These are phyloP conservation scores for Botrytis galanthina DNA, from an alignment of 2,329 filamentous ascomycete species.

Conservation along the genomic window DNA sequence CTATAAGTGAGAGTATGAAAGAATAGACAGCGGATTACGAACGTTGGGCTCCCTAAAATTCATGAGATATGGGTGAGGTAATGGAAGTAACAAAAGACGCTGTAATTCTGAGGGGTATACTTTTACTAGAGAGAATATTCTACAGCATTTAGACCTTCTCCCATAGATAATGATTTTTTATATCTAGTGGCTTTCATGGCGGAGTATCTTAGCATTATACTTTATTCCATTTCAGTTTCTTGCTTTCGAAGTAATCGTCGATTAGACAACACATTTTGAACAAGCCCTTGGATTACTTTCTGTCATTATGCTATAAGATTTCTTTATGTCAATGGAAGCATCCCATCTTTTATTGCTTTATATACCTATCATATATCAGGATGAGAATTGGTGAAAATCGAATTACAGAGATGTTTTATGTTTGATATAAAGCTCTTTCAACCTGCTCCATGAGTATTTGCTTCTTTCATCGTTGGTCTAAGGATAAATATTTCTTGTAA, in stretches of 20 bases:
- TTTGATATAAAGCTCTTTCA: background rate
- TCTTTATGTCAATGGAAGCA: background rate
- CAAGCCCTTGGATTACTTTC: background rate
- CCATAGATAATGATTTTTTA: rapidly evolving
- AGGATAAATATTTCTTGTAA: background rate
- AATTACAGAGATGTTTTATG: background rate
- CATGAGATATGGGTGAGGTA: background rate
- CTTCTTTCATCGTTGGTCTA: background rate
- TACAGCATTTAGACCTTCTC: background rate
- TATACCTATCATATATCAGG: background rate
- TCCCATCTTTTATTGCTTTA: rapidly evolving
- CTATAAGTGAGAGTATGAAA: rapidly evolving
- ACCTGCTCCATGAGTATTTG: background rate
- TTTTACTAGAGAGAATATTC: background rate
- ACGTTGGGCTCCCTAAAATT: background rate
- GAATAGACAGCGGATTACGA: background rate
- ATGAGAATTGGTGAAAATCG: rapidly evolving
- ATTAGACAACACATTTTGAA: rapidly evolving
- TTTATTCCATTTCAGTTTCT: background rate
- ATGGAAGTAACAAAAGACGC: background rate
- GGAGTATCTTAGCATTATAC: rapidly evolving
- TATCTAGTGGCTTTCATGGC: rapidly evolving
- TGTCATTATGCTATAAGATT: rapidly evolving
- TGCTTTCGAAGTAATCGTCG: background rate
- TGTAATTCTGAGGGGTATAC: background rate